Conservation (phyloP, 1,139 yeast species). For the Pichia sp. region DNA sequence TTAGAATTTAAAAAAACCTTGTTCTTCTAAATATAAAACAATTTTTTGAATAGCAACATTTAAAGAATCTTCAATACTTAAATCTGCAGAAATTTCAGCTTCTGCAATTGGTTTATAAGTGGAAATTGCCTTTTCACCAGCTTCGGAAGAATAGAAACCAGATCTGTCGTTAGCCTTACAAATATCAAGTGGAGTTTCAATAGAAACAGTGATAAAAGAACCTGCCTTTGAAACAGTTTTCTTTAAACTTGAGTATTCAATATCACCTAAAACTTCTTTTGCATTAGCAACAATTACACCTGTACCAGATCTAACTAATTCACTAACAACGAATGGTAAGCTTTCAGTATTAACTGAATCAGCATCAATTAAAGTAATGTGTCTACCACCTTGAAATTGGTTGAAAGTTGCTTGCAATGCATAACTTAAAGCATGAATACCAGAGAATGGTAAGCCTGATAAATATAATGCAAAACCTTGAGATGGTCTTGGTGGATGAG, state of each 20-base stretch:
- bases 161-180: slow-evolving; percentile 42
- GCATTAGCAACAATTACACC: slow-evolving; percentile 71
- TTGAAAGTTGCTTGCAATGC: slow-evolving; percentile 88
- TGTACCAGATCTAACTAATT: slow-evolving; percentile 82
- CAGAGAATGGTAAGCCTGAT: slow-evolving; percentile 51
- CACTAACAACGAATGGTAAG: slow-evolving; percentile 62
- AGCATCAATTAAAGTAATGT: slow-evolving; percentile 62
- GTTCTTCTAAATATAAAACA: slow-evolving; percentile 63
- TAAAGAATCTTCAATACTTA: slow-evolving; percentile 39
- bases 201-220: slow-evolving; percentile 43
- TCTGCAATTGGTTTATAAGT: slow-evolving; percentile 41
- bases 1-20: slow-evolving; percentile 61
- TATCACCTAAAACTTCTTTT: slow-evolving; percentile 40
- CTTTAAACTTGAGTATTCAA: slow-evolving; percentile 33
- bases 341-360: slow-evolving; percentile 38
- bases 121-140: slow-evolving; percentile 35
- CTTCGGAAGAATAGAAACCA: slow-evolving; percentile 41
- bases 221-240: slow-evolving; percentile 40
- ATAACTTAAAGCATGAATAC: slow-evolving; percentile 61
- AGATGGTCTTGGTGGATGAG: slow-evolving; percentile 83
- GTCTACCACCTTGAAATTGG: slow-evolving; percentile 83
- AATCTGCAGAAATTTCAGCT: slow-evolving; percentile 50
- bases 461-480: slow-evolving; percentile 80
- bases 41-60: slow-evolving; percentile 66
- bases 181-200: slow-evolving; percentile 42